Base-by-base conservation (phyloP, 176 grass and related monocot species). In the Avena atlantica region DNA sequence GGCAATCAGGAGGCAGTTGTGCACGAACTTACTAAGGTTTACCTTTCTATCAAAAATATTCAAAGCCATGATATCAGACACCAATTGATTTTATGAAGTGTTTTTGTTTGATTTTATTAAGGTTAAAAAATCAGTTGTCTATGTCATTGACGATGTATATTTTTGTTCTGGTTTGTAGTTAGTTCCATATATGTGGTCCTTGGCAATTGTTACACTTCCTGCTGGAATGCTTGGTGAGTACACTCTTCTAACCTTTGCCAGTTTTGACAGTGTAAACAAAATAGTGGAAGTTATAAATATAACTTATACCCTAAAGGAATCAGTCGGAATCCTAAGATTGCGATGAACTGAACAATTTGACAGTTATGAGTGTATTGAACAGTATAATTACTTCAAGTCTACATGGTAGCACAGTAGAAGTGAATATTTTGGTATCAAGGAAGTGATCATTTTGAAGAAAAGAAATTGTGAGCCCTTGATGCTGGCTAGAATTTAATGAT, bases 141-240 rank as follows among this genome's bases (percentile, higher is more conserved):
- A 61, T 89, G 70, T 55, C 45, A 74, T 23, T 89, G 62, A 89
- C 15, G 8, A 7, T 16, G 5, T 73, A 36, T 56, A 31, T 31
- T 85, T 73, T 47, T 44, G 45, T 67, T 85, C 57, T 25, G 48
- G 13, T 81, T 53, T 84, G 72, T 62, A 91, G 92, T 85, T 91
- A 57, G 27, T 93, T 86, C 92, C 89, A 37, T 93, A 80, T 86
- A 89, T 91, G 83, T 93, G 92, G 89, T 76, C 59, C 21, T 88
- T 93, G 86, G 92, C 92, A 83, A 84, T 88, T 84, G 45, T 90
- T 81, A 93, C 92, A 12, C 89, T 93, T 80, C 89, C 92, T 70
- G 92, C 74, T 19, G 92, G 92, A 84, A 88, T 93, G 16, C 63
- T 91, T 65, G 92, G 92, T 91, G 76, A 78, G 86, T 73, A 63